A percentile compares a stretch with the other conserved stretches of the same genome.
Evolutionary conservation across 1,139 yeast species (phyloP).

Genomic region (Geotrichum europaeum): DNA sequence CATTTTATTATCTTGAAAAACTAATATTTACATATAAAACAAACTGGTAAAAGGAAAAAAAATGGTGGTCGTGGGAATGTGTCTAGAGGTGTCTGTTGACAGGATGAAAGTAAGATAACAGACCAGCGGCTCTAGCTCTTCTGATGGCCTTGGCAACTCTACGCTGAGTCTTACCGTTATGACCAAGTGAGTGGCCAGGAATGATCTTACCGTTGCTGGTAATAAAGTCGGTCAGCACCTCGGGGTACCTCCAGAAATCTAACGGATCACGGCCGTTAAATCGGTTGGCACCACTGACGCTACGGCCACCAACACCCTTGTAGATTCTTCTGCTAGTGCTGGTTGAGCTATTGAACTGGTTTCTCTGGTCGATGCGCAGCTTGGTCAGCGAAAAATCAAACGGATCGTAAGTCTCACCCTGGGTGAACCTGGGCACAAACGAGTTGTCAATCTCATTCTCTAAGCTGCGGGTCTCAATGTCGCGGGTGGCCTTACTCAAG

Average conservation of each 20-base stretch:
- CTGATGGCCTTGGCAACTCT: slow-evolving; percentile 58
- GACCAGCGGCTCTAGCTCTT: slow-evolving; percentile 63
- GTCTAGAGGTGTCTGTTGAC: slow-evolving; percentile 32
- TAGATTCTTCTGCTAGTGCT: background rate
- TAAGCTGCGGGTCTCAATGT: slow-evolving; percentile 1
- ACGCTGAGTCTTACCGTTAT: slow-evolving; percentile 52
- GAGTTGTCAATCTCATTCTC: slow-evolving; percentile 23
- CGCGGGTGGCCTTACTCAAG: background rate
- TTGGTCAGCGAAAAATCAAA: slow-evolving; percentile 30
- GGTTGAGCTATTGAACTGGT: slow-evolving; percentile 25
- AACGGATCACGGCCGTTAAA: slow-evolving; percentile 28
- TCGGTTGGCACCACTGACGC: background rate
- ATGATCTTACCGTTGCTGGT: slow-evolving; percentile 60
- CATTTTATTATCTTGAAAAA: background rate
- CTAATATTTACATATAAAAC: background rate
- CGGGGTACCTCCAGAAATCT: slow-evolving; percentile 40
- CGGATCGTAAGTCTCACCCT: slow-evolving; percentile 30
- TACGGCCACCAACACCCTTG: background rate
- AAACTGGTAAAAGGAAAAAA: background rate
- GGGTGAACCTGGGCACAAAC: slow-evolving; percentile 25
- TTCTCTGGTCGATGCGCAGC: slow-evolving; percentile 22
- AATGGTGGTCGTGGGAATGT: background rate
- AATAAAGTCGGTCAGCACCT: slow-evolving; percentile 50
- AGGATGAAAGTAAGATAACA: slow-evolving; percentile 56
- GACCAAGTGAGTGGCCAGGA: slow-evolving; percentile 54